A percentile compares a stretch with the other conserved stretches of the same genome.
phyloP scores from a whole-genome alignment of 345 rosid species.

The Pistacia vera region DNA sequence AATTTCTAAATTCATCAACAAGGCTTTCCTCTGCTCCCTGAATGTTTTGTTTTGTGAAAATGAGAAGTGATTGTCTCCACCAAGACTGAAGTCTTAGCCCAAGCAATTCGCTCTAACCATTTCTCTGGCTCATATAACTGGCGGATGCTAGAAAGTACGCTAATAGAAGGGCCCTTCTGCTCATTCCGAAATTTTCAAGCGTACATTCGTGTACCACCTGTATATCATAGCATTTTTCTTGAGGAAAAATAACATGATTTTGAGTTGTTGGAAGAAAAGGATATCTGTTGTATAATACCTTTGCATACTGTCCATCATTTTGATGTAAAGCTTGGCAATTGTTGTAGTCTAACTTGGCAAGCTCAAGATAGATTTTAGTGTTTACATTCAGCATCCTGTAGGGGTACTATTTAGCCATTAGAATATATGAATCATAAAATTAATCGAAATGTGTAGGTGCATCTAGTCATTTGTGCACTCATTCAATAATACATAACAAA shows the following conservation, averaged over 20 bases:
- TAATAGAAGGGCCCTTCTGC: conserved; percentile 45
- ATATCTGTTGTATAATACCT: conserved; percentile 39
- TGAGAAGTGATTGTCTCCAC: conserved; percentile 43
- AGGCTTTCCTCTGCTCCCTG: conserved; percentile 42
- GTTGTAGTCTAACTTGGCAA: conserved; percentile 87
- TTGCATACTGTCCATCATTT: conserved; percentile 69
- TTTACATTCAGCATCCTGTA: conserved; percentile 70
- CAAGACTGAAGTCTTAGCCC: conserved; percentile 73
- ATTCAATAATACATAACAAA: too few relatives aligned
- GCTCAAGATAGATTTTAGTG: conserved; percentile 68
- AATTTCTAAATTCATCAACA: conserved; percentile 46
- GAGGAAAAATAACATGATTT: background rate
- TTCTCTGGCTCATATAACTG: conserved; percentile 69
- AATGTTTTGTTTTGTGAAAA: conserved; percentile 25
- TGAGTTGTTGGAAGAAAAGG: background rate
- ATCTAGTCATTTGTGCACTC: too few relatives aligned
- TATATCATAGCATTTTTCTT: background rate
- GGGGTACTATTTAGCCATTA: too few relatives aligned
- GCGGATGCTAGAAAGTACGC: conserved; percentile 76
- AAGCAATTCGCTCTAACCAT: conserved; percentile 43
- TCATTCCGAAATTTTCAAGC: conserved; percentile 52
- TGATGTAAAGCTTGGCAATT: conserved; percentile 78
- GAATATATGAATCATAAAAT: too few relatives aligned
- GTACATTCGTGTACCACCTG: conserved; percentile 74
- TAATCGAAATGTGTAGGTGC: too few relatives aligned